A percentile compares a stretch with the other conserved stretches of the same genome.
These are phyloP conservation scores for Athelia sp. DNA, from an alignment of 1,284 basidiomycete genomes.

Conservation along the genomic window DNA sequence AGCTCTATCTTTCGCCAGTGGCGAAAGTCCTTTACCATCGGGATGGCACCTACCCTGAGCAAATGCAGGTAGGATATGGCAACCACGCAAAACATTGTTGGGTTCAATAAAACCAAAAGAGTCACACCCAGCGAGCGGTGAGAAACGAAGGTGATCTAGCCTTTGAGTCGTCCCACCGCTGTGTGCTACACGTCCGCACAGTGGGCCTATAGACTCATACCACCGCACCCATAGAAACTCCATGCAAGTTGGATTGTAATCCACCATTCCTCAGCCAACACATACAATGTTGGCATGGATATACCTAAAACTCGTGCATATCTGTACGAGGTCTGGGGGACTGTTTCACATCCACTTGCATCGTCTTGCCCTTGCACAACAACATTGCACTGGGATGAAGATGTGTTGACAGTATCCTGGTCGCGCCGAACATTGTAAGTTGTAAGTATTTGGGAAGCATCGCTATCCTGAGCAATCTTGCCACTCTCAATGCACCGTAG, in stretches of 20 bases:
- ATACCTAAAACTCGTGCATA: not conserved
- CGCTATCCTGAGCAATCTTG: constrained; percentile 8
- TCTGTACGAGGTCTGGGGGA: not conserved
- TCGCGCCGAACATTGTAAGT: constrained; percentile 35
- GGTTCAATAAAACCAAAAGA: constrained; percentile 13
- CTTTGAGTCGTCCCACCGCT: not conserved
- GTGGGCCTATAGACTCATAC: constrained; percentile 13
- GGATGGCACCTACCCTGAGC: not conserved
- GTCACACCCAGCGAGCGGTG: constrained; percentile 1
- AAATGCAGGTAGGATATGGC: constrained; percentile 9
- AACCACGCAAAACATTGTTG: constrained; percentile 4
- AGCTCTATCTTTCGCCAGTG: not conserved
- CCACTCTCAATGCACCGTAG: constrained; percentile 1
- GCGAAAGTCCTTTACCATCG: not conserved
- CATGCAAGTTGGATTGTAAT: constrained; percentile 10
- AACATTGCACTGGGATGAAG: constrained; percentile 24
- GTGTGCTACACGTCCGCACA: no score
- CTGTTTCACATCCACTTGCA: no score
- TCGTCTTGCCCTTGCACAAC: no score
- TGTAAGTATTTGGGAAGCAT: constrained; percentile 19
- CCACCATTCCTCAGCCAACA: not conserved
- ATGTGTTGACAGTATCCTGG: constrained; percentile 34
- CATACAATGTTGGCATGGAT: not conserved
- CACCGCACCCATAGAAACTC: constrained; percentile 26
- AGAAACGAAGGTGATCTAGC: constrained; percentile 8